Evolutionary conservation across 257 asterid genomes (phyloP), one percentile per base, ranked within the genome.

Genomic region (Oldenlandia corymbosa): DNA sequence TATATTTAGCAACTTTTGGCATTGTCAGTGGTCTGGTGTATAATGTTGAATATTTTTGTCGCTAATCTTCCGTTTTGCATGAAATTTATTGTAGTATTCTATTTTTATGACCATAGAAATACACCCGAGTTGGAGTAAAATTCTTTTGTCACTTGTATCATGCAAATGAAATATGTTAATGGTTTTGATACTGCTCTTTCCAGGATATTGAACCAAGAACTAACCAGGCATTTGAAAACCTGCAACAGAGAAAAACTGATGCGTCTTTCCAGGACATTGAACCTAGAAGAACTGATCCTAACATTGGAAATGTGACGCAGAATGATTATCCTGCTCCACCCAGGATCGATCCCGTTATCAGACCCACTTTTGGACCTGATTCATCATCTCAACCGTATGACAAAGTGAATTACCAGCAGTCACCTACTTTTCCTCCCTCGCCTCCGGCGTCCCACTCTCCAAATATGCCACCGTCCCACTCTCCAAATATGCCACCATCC

Each of bases 151-250:
- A 59, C 27, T 62, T 23, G 1, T 37, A 2, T 61, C 14, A 20
- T 62, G 31, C 43, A 56, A 0, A 17, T 30, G 52, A 34, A 34
- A 11, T 16, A 45, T 71, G 36, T 36, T 51, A 10, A 48, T 63
- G 58, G 39, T 62, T 66, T 58, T 57, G 14, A 18, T 27, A 52
- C 43, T 59, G 68, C 41, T 69, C 57, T 66, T 68, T 46, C 74
- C 89, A 88, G 96, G 96, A 74, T 76, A 75, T 73, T 46, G 84
- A 80, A 58, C 68, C 67, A 16, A 75, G 77, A 74, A 56, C 62
- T 51, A 79, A 31, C 58, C 57, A 14, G 27, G 58, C 7, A 18
- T 24, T 21, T 8, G 69, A 70, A 62, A 69, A 70, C 75, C 65
- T 62, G 30, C 69, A 63, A 56, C 65, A 50, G 46, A 49, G 26